phyloP scores from a whole-genome alignment of 2,329 filamentous ascomycete genomes.

The Sclerotinia spermophila region DNA sequence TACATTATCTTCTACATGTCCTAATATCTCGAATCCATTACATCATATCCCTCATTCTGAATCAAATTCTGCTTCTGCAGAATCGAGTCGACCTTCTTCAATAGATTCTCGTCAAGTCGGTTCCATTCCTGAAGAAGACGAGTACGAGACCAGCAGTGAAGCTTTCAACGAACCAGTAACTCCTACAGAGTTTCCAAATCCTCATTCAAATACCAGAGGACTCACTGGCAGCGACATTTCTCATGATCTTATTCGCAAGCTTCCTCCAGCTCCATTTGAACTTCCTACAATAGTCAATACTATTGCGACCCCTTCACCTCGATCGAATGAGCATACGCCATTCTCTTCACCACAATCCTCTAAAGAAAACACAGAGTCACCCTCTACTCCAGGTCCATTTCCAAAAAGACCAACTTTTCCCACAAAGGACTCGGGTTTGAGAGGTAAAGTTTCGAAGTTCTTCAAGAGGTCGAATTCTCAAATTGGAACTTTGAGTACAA shows the following conservation, averaged over 20 bases:
- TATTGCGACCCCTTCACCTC: conserved; percentile 24
- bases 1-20: conserved; percentile 7
- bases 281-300: conserved; percentile 29
- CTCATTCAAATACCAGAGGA: conserved; percentile 48
- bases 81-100: conserved; percentile 26
- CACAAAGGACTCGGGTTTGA: conserved; percentile 21
- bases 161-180: conserved; percentile 58
- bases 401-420: conserved; percentile 19
- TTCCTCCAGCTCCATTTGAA: background rate
- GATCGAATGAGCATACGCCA: background rate
- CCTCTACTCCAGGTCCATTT: conserved; percentile 6
- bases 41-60: conserved; percentile 10
- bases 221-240: conserved; percentile 19
- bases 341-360: conserved; percentile 10
- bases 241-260: conserved; percentile 13
- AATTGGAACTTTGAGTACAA: conserved; percentile 6
- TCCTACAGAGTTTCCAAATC: conserved; percentile 55
- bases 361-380: background rate
- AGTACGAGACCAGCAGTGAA: conserved; percentile 57
- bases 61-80: conserved; percentile 18
- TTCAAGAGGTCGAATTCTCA: conserved; percentile 27
- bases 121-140: conserved; percentile 54
- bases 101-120: conserved; percentile 43
- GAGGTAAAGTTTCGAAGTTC: conserved; percentile 26
- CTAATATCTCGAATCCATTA: conserved; percentile 3